phyloP scores from a whole-genome alignment of 129 eudicot genomes.

The Escallonia herrerae region DNA sequence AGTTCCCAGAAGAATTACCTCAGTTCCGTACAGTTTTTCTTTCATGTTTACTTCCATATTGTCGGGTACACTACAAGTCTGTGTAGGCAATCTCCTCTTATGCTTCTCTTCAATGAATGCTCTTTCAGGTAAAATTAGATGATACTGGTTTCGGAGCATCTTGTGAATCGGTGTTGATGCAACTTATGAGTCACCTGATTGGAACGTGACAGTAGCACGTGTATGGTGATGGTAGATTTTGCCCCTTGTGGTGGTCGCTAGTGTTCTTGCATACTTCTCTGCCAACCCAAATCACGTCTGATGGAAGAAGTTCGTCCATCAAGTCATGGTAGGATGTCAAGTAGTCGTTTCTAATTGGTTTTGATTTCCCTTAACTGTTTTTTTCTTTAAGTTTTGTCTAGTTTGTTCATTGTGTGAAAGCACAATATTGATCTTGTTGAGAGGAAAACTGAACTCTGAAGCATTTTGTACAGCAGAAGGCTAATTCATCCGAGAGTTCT shows the following conservation, averaged over 20 bases:
- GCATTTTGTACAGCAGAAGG: neutral
- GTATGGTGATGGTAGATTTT: neutral
- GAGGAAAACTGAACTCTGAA: neutral
- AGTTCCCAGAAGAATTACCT: too few relatives aligned
- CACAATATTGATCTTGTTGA: constrained; percentile 13
- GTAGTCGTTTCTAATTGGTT: neutral
- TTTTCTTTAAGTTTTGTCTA: constrained; percentile 2
- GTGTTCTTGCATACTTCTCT: neutral
- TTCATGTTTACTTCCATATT: too few relatives aligned
- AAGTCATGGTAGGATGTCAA: constrained; percentile 10
- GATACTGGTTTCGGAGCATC: neutral
- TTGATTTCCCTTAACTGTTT: neutral
- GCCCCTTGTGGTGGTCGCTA: neutral
- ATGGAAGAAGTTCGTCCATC: neutral
- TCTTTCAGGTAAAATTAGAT: constrained; percentile 4
- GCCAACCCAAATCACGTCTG: neutral
- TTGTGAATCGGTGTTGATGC: constrained; percentile 7
- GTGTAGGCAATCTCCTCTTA: constrained; percentile 3
- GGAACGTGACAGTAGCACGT: neutral
- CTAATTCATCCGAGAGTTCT: too few relatives aligned
- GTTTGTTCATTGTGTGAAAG: constrained; percentile 19
- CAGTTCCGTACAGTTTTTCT: constrained; percentile 4
- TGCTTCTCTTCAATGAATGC: constrained; percentile 14
- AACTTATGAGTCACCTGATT: neutral
- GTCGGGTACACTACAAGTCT: neutral